Base-by-base conservation (phyloP, 371 early-diverging fungal genomes). In the Mortierella sp. region DNA sequence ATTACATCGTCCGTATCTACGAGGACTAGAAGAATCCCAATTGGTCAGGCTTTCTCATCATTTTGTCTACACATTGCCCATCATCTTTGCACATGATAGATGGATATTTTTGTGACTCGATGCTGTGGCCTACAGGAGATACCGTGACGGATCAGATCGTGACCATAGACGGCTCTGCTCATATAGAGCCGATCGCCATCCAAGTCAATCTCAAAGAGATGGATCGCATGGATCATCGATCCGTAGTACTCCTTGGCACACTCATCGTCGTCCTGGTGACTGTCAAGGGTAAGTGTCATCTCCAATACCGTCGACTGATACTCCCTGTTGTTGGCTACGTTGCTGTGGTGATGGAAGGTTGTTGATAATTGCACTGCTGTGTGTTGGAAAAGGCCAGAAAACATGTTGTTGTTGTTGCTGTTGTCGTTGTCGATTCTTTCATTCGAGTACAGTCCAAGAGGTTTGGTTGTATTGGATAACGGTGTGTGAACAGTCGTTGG, bases 141-240 rank as follows among this genome's bases (percentile, higher is more conserved):
- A 24, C 79, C 79, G 4, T 46, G 51, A 1, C 38, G 58, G 24
- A 79, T 27, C n/a, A 75, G 7, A n/a, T 74, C 70, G 2, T 18
- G 35, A 4, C 75, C 43, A 48, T 65, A 41, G n/a, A 70, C 29
- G 6, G 74, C 21, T 32, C 49, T 55, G 35, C 79, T 79, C 51
- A 56, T 1, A 6, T 46, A 70, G 10, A 75, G 18, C 4, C n/a
- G 16, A 24, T 29, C 27, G 35, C 38, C 27, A n/a, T 65, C 58
- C 8, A 60, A 24, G 43, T 48, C 11, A 24, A 79, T 41, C 55
- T 79, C 75, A 27, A 58, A 43, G 3, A 79, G 70, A 44, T 79
- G 75, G 10, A 75, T n/a, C 4, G 75, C 7, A 12, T 58, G 74
- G 58, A 74, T 21, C 65, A 63, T 63, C 18, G 35, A 4, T 35